Evolutionary conservation across 108 stramenopile species (phyloP).

Genomic region (Stephanodiscus triporus): DNA sequence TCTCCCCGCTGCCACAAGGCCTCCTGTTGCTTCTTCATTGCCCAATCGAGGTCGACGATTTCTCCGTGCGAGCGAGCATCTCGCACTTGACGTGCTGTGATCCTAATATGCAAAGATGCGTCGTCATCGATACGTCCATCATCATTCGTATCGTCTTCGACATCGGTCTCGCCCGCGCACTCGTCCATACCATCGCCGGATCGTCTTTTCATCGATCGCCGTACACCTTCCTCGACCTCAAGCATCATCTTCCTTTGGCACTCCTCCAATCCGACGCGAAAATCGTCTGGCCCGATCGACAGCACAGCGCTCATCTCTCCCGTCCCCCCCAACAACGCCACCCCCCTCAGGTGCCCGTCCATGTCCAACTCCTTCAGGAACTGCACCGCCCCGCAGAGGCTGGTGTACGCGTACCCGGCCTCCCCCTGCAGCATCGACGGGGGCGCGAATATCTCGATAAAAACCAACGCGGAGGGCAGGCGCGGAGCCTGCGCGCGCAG

Average conservation of each 20-base stretch:
- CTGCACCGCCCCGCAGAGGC: constrained; percentile 83
- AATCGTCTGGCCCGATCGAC: constrained; percentile 66
- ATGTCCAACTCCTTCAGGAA: constrained; percentile 75
- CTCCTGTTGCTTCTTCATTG: constrained; percentile 42
- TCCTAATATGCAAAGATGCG: constrained; percentile 19
- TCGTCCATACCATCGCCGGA: constrained; percentile 10
- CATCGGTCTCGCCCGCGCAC: not conserved
- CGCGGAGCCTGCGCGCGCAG: constrained; percentile 57
- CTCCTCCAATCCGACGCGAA: constrained; percentile 58
- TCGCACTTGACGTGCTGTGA: constrained; percentile 63
- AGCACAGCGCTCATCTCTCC: constrained; percentile 49
- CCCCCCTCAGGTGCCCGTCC: constrained; percentile 40
- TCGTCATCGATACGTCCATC: not conserved
- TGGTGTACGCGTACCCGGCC: constrained; percentile 86
- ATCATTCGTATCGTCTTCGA: constrained; percentile 15
- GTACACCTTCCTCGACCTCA: constrained; percentile 8
- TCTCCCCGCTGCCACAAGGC: constrained; percentile 40
- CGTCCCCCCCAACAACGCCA: constrained; percentile 25
- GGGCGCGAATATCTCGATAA: constrained; percentile 72
- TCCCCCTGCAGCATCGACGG: constrained; percentile 71
- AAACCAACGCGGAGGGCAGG: constrained; percentile 52
- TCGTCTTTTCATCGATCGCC: not conserved
- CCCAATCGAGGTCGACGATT: constrained; percentile 73
- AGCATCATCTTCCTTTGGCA: constrained; percentile 31
- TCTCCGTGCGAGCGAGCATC: constrained; percentile 66